These are phyloP conservation scores for Casuarina glauca DNA, from an alignment of 306 rosid genomes.

Conservation along the genomic window DNA sequence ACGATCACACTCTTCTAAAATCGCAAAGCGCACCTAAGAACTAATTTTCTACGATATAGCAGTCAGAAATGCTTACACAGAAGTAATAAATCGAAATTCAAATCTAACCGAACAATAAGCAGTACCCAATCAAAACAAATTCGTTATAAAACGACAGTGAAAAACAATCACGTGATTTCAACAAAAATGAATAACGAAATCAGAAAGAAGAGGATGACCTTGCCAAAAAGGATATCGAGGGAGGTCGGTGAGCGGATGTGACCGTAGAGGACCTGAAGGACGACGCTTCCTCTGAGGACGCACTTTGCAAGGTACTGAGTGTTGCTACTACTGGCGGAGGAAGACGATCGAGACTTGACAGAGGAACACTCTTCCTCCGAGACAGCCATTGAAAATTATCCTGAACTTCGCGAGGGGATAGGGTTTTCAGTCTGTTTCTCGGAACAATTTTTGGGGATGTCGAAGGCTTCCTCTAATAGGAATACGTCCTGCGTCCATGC, in stretches of 20 bases:
- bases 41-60: not conserved
- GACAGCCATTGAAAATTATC: slow-evolving; percentile 63
- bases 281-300: slow-evolving; percentile 76
- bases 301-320: slow-evolving; percentile 83
- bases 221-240: slow-evolving; percentile 77
- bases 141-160: not conserved
- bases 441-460: not conserved
- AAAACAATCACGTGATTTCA: not conserved
- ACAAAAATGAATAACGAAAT: too few relatives aligned
- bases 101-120: not conserved
- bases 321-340: slow-evolving; percentile 43
- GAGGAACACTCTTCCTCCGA: slow-evolving; percentile 94
- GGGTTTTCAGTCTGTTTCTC: slow-evolving; percentile 21
- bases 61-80: not conserved
- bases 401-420: not conserved
- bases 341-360: slow-evolving; percentile 62
- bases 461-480: not conserved
- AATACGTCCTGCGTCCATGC: not conserved
- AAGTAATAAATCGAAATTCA: not conserved
- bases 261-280: slow-evolving; percentile 80
- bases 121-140: not conserved
- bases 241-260: slow-evolving; percentile 72
- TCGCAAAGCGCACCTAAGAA: not conserved
- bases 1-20: too few relatives aligned
- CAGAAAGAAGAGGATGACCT: slow-evolving; percentile 38